These are phyloP conservation scores for Russula vinacea DNA, from an alignment of 768 basidiomycete species.

Conservation along the genomic window DNA sequence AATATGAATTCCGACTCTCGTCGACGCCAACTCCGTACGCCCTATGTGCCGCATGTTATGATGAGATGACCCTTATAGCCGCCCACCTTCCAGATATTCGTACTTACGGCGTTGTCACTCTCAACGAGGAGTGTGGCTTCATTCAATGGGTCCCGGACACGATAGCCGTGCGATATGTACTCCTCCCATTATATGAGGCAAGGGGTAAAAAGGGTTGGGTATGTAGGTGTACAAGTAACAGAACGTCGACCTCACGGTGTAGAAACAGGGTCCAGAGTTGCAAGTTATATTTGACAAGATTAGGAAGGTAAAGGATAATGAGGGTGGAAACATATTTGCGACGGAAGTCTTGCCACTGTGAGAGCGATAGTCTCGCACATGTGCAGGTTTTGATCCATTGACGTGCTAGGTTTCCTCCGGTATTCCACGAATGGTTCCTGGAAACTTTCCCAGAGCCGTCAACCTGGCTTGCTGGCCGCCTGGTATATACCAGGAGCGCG, in stretches of 20 bases:
- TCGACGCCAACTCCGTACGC: constrained; percentile 82
- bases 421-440: constrained; percentile 97
- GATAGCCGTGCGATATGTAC: constrained; percentile 70
- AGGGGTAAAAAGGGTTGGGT: constrained; percentile 50
- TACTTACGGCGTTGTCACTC: constrained; percentile 96
- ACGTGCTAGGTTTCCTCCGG: constrained; percentile 61
- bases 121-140: constrained; percentile 96
- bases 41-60: background rate
- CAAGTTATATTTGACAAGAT: constrained; percentile 46
- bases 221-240: constrained; percentile 30
- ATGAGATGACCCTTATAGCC: constrained; percentile 10
- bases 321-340: constrained; percentile 51
- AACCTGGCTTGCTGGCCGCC: constrained; percentile 87
- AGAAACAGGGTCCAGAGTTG: constrained; percentile 46
- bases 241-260: background rate
- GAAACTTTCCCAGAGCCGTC: constrained; percentile 96
- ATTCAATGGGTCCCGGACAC: constrained; percentile 99
- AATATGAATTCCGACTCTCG: constrained; percentile 93
- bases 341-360: constrained; percentile 57
- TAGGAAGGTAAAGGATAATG: constrained; percentile 48
- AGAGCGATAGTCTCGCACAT: constrained; percentile 31
- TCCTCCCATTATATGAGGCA: constrained; percentile 63
- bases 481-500: constrained; percentile 80
- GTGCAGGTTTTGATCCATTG: background rate
- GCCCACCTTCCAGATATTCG: constrained; percentile 69